phyloP scores from a whole-genome alignment of 2,329 filamentous ascomycete species.

The Fusarium redolens region DNA sequence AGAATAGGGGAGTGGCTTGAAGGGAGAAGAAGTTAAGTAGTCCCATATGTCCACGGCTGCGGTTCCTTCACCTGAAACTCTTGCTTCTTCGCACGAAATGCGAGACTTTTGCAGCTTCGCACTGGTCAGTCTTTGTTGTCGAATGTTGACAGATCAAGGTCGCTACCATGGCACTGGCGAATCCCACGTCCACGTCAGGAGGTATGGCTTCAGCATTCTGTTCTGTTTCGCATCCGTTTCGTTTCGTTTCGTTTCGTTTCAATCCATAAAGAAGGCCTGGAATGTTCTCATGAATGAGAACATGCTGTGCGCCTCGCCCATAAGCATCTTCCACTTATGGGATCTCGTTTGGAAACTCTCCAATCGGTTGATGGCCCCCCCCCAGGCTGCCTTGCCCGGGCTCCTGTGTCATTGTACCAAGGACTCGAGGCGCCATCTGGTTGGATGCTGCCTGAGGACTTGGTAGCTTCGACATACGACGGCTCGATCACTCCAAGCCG shows the following conservation, averaged over 20 bases:
- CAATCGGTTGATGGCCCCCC: neutral
- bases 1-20: neutral
- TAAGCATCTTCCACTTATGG: neutral
- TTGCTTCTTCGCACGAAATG: neutral
- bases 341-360: neutral
- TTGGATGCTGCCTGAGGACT: neutral
- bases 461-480: neutral
- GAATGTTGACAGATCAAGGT: neutral
- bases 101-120: neutral
- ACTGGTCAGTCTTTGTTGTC: neutral
- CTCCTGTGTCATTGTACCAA: neutral
- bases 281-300: neutral
- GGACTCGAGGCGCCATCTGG: neutral
- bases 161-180: neutral
- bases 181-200: neutral
- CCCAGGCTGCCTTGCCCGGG: neutral
- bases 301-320: neutral
- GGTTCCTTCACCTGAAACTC: neutral
- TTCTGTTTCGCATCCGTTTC: neutral
- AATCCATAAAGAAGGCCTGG: neutral
- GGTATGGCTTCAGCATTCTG: neutral
- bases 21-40: constrained; percentile 10
- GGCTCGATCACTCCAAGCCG: neutral
- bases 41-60: neutral
- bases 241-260: neutral